These are phyloP conservation scores for Styphnolobium japonicum DNA, from an alignment of 306 rosid genomes.

Conservation along the genomic window DNA sequence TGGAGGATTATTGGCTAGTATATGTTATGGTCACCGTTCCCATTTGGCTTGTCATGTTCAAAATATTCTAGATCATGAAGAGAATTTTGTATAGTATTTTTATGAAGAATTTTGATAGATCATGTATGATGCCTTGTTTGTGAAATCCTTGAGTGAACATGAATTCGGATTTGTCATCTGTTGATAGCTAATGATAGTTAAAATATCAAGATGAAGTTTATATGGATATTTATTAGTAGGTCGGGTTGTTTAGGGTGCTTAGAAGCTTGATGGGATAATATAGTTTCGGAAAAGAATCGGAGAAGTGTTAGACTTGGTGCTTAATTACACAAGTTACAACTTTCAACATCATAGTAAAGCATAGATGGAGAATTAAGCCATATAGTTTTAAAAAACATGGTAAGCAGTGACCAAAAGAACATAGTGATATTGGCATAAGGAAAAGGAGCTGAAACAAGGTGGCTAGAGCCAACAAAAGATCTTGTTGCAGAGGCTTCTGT, in stretches of 20 bases:
- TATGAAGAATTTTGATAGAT: not conserved
- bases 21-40: slow-evolving; percentile 55
- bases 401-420: not conserved
- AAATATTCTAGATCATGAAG: slow-evolving; percentile 33
- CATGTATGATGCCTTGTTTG: not conserved
- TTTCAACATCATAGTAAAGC: not conserved
- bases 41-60: slow-evolving; percentile 34
- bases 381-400: not conserved
- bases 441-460: no score
- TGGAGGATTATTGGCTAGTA: slow-evolving; percentile 59
- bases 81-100: not conserved
- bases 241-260: not conserved
- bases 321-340: no score
- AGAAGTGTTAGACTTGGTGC: not conserved
- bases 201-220: not conserved
- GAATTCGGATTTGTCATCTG: not conserved
- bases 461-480: no score
- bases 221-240: not conserved
- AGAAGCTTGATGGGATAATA: not conserved
- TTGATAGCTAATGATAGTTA: not conserved
- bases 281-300: not conserved
- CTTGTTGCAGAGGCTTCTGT: no score
- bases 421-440: no score
- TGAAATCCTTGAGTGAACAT: not conserved
- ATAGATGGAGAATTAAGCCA: not conserved